These are phyloP conservation scores for Gautieria morchelliformis DNA, from an alignment of 768 basidiomycete species.

Conservation along the genomic window DNA sequence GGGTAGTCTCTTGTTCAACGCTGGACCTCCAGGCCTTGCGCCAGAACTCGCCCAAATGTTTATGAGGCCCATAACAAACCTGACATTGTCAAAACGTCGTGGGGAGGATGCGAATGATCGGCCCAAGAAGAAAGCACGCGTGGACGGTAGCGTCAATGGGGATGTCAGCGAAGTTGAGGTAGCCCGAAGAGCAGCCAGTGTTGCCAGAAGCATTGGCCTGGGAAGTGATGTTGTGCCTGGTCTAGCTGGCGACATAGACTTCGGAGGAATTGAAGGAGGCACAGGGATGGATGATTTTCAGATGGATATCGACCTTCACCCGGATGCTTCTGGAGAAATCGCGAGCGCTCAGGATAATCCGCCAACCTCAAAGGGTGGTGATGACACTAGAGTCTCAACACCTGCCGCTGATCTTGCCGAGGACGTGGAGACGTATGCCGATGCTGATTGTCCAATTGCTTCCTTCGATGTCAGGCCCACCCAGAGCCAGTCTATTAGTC, in stretches of 20 bases:
- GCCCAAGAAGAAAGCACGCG: slow-evolving; percentile 48
- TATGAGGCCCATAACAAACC: slow-evolving; percentile 54
- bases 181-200: slow-evolving; percentile 55
- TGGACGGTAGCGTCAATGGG: slow-evolving; percentile 37
- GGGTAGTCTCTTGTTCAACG: slow-evolving; percentile 65
- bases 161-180: slow-evolving; percentile 63
- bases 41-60: slow-evolving; percentile 81
- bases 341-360: slow-evolving; percentile 2
- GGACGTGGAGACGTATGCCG: slow-evolving; percentile 57
- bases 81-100: slow-evolving; percentile 47
- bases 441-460: slow-evolving; percentile 69
- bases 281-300: slow-evolving; percentile 59
- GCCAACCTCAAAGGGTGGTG: not conserved
- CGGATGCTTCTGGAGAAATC: slow-evolving; percentile 12
- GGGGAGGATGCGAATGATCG: slow-evolving; percentile 44
- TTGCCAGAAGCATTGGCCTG: slow-evolving; percentile 48
- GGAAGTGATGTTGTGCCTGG: slow-evolving; percentile 43
- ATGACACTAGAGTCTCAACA: slow-evolving; percentile 41
- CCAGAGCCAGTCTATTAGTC: slow-evolving; percentile 37
- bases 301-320: slow-evolving; percentile 50
- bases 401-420: slow-evolving; percentile 53
- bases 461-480: slow-evolving; percentile 61
- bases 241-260: slow-evolving; percentile 28
- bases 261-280: slow-evolving; percentile 45
- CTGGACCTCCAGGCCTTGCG: slow-evolving; percentile 75